Percentiles rank a stretch among this genome's conserved stretches.
Evolutionary conservation across 192 early-diverging fungal genomes (phyloP).

Genomic region (Entophlyctis helioformis): DNA sequence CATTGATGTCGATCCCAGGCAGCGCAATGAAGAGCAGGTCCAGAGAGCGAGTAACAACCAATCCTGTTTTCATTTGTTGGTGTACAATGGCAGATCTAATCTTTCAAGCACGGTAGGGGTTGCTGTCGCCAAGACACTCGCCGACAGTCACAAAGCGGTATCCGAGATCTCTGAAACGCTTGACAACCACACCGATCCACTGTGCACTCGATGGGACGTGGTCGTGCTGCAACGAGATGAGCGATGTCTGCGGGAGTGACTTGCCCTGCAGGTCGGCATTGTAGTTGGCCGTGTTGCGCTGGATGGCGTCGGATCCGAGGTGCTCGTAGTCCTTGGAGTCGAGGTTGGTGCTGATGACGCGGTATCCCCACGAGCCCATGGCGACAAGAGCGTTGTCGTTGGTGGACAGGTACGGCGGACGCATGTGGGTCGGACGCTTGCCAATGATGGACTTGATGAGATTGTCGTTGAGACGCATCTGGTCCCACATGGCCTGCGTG

Average conservation of each 20-base stretch:
- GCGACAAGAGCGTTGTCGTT: background rate
- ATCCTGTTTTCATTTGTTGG: too few relatives aligned
- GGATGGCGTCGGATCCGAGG: too few relatives aligned
- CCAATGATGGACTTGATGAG: slow-evolving; percentile 1
- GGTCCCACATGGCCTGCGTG: background rate
- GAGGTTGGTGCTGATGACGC: background rate
- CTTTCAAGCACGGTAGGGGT: too few relatives aligned
- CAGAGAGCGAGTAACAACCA: too few relatives aligned
- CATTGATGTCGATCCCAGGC: too few relatives aligned
- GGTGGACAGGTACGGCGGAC: background rate
- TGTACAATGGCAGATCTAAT: too few relatives aligned
- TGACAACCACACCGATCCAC: too few relatives aligned
- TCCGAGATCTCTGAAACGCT: too few relatives aligned
- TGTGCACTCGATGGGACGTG: too few relatives aligned
- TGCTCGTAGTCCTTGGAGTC: background rate
- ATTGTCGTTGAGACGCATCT: background rate
- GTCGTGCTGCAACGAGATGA: too few relatives aligned
- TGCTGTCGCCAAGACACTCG: slow-evolving; percentile 1
- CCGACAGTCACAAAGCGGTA: background rate
- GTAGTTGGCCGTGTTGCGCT: background rate
- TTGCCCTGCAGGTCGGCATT: background rate
- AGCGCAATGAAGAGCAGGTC: too few relatives aligned
- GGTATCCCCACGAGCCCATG: background rate
- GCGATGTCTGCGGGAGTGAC: too few relatives aligned
- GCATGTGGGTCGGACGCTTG: background rate